Conservation (phyloP, 352 stramenopile species). For the Sclerospora graminicola region DNA sequence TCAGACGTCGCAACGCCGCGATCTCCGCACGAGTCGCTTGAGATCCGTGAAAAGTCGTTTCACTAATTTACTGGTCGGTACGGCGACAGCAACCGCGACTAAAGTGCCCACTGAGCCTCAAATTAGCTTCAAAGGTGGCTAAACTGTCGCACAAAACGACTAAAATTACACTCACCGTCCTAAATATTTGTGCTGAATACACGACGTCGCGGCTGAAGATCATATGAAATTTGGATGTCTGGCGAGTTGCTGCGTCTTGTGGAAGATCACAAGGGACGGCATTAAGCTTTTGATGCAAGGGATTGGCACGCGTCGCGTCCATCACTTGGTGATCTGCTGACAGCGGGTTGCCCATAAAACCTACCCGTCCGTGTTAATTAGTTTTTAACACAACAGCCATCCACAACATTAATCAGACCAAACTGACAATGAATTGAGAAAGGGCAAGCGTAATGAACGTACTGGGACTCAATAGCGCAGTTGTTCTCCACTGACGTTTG, state of each 20-base stretch:
- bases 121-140: slow-evolving; percentile 3
- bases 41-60: slow-evolving; percentile 70
- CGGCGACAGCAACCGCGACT: slow-evolving; percentile 38
- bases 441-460: too few species aligned
- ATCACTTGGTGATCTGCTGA: slow-evolving; percentile 7
- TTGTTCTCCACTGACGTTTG: slow-evolving; percentile 9
- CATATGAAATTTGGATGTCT: too few species aligned
- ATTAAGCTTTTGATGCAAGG: too few species aligned
- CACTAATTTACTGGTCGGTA: slow-evolving; percentile 74
- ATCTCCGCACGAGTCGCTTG: slow-evolving; percentile 58
- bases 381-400: slow-evolving; percentile 1
- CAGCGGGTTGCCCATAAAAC: slow-evolving; percentile 19
- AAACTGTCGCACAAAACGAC: neutral
- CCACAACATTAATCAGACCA: neutral
- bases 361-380: slow-evolving; percentile 22
- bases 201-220: slow-evolving; percentile 14
- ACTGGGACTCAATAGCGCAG: slow-evolving; percentile 16
- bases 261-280: too few species aligned
- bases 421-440: neutral
- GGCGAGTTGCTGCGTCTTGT: too few species aligned
- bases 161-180: slow-evolving; percentile 25
- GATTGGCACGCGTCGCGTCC: too few species aligned
- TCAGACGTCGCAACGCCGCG: slow-evolving; percentile 38
- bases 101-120: slow-evolving; percentile 45
- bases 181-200: slow-evolving; percentile 36